Conservation (phyloP, 2,329 filamentous ascomycete genomes). For the Monilinia polystroma region DNA sequence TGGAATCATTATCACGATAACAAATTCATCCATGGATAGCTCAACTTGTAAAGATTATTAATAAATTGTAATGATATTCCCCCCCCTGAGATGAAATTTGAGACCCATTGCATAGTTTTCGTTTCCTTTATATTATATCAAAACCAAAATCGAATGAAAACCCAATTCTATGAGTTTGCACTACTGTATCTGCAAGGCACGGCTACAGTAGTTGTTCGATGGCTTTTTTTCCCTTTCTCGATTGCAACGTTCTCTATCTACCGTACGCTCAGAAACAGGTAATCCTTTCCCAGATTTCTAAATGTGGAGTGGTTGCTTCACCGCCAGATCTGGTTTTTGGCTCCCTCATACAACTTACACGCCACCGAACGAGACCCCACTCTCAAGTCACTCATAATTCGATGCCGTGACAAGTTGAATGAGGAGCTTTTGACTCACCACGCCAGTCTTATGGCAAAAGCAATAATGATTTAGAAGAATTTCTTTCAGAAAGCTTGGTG, state of each 20-base stretch:
- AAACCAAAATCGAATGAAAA: neutral
- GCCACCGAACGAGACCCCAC: slow-evolving; percentile 19
- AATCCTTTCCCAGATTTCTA: slow-evolving; percentile 4
- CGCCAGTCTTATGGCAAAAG: slow-evolving; percentile 5
- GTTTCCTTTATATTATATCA: neutral
- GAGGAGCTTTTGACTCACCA: slow-evolving; percentile 19
- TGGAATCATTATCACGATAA: neutral
- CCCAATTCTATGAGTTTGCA: neutral
- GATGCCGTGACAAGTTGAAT: slow-evolving; percentile 1
- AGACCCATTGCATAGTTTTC: neutral
- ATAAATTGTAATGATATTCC: too few relatives aligned
- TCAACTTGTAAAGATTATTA: too few relatives aligned
- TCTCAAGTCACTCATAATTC: slow-evolving; percentile 10
- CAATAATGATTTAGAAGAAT: neutral
- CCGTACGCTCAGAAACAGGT: neutral
- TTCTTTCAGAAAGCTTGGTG: neutral
- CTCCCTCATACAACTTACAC: neutral
- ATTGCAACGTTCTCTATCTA: neutral
- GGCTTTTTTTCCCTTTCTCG: neutral
- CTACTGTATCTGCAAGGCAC: slow-evolving; percentile 14
- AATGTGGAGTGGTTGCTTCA: slow-evolving; percentile 9
- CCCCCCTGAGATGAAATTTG: too few relatives aligned
- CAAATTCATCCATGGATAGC: too few relatives aligned
- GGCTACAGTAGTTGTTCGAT: slow-evolving; percentile 4
- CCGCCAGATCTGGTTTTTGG: slow-evolving; percentile 14